These are phyloP conservation scores for Lentinula edodes DNA, from an alignment of 768 basidiomycete species.

Conservation along the genomic window DNA sequence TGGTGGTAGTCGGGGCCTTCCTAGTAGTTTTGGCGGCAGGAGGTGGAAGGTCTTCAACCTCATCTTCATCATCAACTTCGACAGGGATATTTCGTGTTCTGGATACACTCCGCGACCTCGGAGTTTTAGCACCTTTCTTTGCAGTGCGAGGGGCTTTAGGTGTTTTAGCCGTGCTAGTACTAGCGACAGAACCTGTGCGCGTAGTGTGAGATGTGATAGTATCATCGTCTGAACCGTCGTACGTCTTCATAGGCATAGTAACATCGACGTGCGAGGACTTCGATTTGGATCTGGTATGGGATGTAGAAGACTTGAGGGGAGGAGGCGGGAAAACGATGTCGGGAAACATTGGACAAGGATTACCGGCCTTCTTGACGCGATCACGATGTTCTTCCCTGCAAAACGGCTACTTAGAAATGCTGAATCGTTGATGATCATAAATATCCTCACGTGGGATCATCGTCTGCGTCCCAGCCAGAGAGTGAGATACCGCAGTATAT, in stretches of 20 bases:
- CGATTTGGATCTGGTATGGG: slow-evolving; percentile 14
- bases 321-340: slow-evolving; percentile 17
- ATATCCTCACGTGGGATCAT: slow-evolving; percentile 78
- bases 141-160: slow-evolving; percentile 10
- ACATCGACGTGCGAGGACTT: slow-evolving; percentile 25
- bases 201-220: slow-evolving; percentile 10
- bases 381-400: slow-evolving; percentile 70
- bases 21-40: slow-evolving; percentile 12
- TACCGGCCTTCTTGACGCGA: slow-evolving; percentile 47
- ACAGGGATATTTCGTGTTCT: not conserved
- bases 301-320: slow-evolving; percentile 20
- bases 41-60: slow-evolving; percentile 12
- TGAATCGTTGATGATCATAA: not conserved
- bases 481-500: slow-evolving; percentile 78
- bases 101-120: slow-evolving; percentile 5
- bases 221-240: slow-evolving; percentile 32
- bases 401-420: slow-evolving; percentile 6
- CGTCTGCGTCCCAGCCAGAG: slow-evolving; percentile 81
- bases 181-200: slow-evolving; percentile 6
- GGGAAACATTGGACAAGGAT: slow-evolving; percentile 36
- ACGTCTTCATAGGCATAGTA: slow-evolving; percentile 32
- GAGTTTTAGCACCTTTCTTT: slow-evolving; percentile 21
- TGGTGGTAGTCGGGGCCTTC: not conserved
- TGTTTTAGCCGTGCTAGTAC: slow-evolving; percentile 18
- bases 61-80: not conserved